These are phyloP conservation scores for Chaetoscypha palmicola DNA, from an alignment of 2,329 filamentous ascomycete species.

Conservation along the genomic window DNA sequence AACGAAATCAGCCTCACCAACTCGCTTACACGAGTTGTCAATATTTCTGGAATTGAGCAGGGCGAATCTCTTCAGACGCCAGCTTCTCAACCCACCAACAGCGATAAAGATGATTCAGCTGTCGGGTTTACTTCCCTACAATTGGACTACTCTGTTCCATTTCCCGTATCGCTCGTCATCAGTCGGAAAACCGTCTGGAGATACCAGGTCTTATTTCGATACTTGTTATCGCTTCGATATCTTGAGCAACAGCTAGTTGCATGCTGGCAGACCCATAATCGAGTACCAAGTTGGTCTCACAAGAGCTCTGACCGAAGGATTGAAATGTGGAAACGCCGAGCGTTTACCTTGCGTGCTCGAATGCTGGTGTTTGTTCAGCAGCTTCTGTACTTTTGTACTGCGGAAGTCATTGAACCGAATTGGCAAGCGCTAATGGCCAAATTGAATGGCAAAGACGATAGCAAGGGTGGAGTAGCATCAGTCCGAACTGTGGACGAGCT, in stretches of 20 bases:
- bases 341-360: constrained; percentile 83
- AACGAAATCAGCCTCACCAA: constrained; percentile 90
- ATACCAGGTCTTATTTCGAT: constrained; percentile 93
- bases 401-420: constrained; percentile 96
- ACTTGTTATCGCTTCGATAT: constrained; percentile 81
- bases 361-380: constrained; percentile 99
- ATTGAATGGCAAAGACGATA: constrained; percentile 55
- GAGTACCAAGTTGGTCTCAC: constrained; percentile 74
- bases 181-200: constrained; percentile 94
- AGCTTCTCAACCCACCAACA: constrained; percentile 52
- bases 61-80: constrained; percentile 74
- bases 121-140: constrained; percentile 88
- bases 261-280: constrained; percentile 86
- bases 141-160: constrained; percentile 89
- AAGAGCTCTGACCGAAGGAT: constrained; percentile 65
- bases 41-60: constrained; percentile 90
- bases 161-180: constrained; percentile 90
- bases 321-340: constrained; percentile 86
- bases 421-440: constrained; percentile 92
- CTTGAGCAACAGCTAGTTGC: constrained; percentile 80
- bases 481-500: constrained; percentile 85
- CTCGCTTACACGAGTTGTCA: constrained; percentile 92
- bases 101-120: constrained; percentile 77
- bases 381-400: constrained; percentile 90
- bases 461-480: constrained; percentile 32